Percentiles rank a stretch among this genome's conserved stretches.
phyloP scores from a whole-genome alignment of 768 basidiomycete genomes.

The Phaeotremella skinneri region DNA sequence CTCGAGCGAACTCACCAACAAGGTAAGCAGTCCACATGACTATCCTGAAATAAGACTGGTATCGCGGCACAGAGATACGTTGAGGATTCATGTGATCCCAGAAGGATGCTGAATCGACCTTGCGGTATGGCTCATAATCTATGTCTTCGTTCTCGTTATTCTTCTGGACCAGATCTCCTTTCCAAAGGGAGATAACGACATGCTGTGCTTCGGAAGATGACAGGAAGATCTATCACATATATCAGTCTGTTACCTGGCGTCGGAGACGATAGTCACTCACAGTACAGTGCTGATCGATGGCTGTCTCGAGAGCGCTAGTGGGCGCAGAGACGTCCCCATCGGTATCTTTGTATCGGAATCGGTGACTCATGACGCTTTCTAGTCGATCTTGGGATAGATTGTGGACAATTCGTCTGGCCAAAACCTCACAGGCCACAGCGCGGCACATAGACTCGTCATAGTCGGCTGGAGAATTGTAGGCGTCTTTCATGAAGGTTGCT shows the following conservation, averaged over 20 bases:
- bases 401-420: conserved; percentile 63
- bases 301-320: conserved; percentile 67
- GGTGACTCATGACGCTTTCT: conserved; percentile 69
- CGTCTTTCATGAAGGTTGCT: conserved; percentile 77
- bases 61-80: conserved; percentile 79
- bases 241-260: neutral
- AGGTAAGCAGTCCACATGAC: conserved; percentile 46
- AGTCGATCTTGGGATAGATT: conserved; percentile 63
- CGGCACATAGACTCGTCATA: conserved; percentile 80
- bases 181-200: conserved; percentile 79
- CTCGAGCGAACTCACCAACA: conserved; percentile 20
- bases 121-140: conserved; percentile 71
- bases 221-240: conserved; percentile 62
- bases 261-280: conserved; percentile 53
- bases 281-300: conserved; percentile 81
- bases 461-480: conserved; percentile 75
- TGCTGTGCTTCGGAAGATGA: conserved; percentile 82
- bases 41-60: conserved; percentile 81
- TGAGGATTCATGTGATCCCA: conserved; percentile 73
- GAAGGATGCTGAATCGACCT: conserved; percentile 59
- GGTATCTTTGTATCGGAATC: conserved; percentile 67
- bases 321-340: conserved; percentile 64
- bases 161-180: conserved; percentile 73
- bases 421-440: conserved; percentile 57
- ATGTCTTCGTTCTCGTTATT: conserved; percentile 73